Percentiles rank a stretch among this genome's conserved stretches.
Evolutionary conservation across 139 green algal genomes (phyloP).

Genomic region (Micromonas pusilla): DNA sequence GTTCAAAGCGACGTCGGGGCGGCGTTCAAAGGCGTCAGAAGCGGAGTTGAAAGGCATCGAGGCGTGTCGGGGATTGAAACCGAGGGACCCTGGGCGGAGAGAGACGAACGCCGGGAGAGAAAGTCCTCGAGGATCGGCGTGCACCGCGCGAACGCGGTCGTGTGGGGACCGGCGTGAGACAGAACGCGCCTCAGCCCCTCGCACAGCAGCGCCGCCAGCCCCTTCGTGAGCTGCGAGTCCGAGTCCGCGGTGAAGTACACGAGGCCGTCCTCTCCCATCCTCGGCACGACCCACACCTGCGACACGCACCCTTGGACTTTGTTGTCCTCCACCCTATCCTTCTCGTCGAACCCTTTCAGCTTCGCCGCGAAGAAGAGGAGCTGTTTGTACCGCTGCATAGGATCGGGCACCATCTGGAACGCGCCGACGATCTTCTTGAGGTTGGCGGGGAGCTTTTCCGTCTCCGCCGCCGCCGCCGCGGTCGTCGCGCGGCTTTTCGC

Average conservation of each 20-base stretch:
- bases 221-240: conserved; percentile 92
- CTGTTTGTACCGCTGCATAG: conserved; percentile 85
- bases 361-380: conserved; percentile 93
- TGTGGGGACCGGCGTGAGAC: too few relatives aligned
- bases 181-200: conserved; percentile 81
- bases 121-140: too few relatives aligned
- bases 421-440: not conserved
- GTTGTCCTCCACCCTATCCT: conserved; percentile 47
- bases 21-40: too few relatives aligned
- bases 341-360: conserved; percentile 45
- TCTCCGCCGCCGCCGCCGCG: not conserved
- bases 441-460: not conserved
- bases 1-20: too few relatives aligned
- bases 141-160: too few relatives aligned
- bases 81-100: too few relatives aligned
- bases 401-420: conserved; percentile 40
- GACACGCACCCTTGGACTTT: conserved; percentile 80
- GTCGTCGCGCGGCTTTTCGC: not conserved
- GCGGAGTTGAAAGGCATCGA: too few relatives aligned
- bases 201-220: conserved; percentile 47
- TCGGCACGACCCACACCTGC: conserved; percentile 90
- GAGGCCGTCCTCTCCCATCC: conserved; percentile 61
- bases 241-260: conserved; percentile 89
- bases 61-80: too few relatives aligned
- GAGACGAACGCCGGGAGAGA: too few relatives aligned